A percentile compares a stretch with the other conserved stretches of the same genome.
Conservation (phyloP, 208 protist genomes). For the Angomonas ambiguus region DNA sequence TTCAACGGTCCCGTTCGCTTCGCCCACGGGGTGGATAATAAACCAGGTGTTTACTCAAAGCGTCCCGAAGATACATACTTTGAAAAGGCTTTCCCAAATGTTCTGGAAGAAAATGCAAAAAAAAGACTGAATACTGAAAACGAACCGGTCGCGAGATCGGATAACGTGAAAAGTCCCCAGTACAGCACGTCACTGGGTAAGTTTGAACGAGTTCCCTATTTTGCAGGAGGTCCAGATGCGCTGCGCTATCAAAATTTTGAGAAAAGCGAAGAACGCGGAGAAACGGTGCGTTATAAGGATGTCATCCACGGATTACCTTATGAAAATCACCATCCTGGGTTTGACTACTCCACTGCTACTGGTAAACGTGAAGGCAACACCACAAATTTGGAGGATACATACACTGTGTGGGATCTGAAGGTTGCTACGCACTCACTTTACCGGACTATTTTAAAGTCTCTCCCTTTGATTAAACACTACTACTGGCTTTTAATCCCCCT, state of each 20-base stretch:
- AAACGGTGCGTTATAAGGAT: conserved; percentile 59
- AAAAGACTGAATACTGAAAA: conserved; percentile 24
- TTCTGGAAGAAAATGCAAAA: conserved; percentile 29
- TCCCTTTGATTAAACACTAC: conserved; percentile 87
- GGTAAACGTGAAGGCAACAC: conserved; percentile 79
- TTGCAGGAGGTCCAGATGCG: conserved; percentile 62
- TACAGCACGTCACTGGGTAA: conserved; percentile 77
- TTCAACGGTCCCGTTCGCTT: conserved; percentile 25
- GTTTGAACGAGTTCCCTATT: conserved; percentile 81
- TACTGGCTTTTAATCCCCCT: conserved; percentile 80
- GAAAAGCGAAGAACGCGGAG: conserved; percentile 44
- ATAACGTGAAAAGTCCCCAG: conserved; percentile 74
- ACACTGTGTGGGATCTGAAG: conserved; percentile 73
- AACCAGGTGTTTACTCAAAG: conserved; percentile 43
- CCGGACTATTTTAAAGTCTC: conserved; percentile 66
- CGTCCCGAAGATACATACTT: conserved; percentile 51
- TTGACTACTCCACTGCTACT: conserved; percentile 62
- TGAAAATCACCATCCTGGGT: conserved; percentile 77
- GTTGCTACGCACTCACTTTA: conserved; percentile 74
- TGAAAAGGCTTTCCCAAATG: conserved; percentile 56
- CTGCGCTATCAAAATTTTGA: conserved; percentile 82
- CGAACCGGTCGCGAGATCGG: conserved; percentile 47
- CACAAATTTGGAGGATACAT: conserved; percentile 49
- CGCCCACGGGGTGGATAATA: conserved; percentile 57
- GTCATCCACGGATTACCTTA: conserved; percentile 49